These are phyloP conservation scores for Malus sieversii DNA, from an alignment of 306 rosid genomes.

Conservation along the genomic window DNA sequence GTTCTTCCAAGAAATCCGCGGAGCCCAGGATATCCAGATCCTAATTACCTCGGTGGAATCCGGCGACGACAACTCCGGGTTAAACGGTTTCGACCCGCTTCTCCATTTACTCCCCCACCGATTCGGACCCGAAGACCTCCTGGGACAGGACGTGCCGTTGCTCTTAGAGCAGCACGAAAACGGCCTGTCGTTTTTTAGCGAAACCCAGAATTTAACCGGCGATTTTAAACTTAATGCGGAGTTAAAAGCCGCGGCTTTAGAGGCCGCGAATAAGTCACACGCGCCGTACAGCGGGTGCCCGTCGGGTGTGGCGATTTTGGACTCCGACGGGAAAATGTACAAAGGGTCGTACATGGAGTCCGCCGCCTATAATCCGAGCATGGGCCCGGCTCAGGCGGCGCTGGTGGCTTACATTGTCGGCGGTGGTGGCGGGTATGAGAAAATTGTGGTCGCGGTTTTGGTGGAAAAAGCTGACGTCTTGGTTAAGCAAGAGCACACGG, in stretches of 20 bases:
- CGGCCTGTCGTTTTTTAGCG: constrained; percentile 17
- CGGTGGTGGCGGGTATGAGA: constrained; percentile 45
- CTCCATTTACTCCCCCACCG: constrained; percentile 49
- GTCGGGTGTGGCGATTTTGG: constrained; percentile 67
- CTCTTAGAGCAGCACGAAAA: constrained; percentile 53
- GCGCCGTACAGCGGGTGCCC: constrained; percentile 85
- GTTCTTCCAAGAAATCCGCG: constrained; percentile 72
- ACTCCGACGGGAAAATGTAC: constrained; percentile 35
- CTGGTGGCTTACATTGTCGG: constrained; percentile 56
- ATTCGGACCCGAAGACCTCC: constrained; percentile 77
- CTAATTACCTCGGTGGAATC: constrained; percentile 35
- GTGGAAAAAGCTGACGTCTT: constrained; percentile 59
- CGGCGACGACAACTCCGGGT: background rate
- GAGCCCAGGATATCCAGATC: constrained; percentile 42
- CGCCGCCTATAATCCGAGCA: constrained; percentile 85
- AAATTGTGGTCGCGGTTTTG: constrained; percentile 54
- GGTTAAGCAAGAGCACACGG: constrained; percentile 60
- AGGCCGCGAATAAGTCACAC: constrained; percentile 68
- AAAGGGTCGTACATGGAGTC: constrained; percentile 80
- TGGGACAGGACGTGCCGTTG: constrained; percentile 38
- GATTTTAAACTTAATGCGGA: constrained; percentile 16
- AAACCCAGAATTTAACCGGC: constrained; percentile 7
- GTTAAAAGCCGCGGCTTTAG: constrained; percentile 44
- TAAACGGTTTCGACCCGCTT: constrained; percentile 26
- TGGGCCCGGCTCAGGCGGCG: constrained; percentile 80